A percentile compares a stretch with the other conserved stretches of the same genome.
Conservation (phyloP, 192 early-diverging fungal species). For the Linnemannia elongata region DNA sequence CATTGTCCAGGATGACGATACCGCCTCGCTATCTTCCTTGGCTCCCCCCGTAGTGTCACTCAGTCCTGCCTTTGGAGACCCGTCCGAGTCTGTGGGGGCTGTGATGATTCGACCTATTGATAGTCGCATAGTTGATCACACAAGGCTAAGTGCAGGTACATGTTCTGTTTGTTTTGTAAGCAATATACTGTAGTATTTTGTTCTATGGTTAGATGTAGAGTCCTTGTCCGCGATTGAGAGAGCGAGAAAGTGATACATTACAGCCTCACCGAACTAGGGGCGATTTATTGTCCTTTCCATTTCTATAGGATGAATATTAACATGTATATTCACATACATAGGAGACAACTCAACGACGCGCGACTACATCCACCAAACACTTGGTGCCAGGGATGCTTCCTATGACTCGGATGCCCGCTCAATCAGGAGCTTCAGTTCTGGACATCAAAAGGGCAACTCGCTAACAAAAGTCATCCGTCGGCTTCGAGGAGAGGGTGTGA, state of each 20-base stretch:
- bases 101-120: neutral
- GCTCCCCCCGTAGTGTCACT: slow-evolving; percentile 49
- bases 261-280: neutral
- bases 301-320: neutral
- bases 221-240: no score
- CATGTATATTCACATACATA: neutral
- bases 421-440: slow-evolving; percentile 57
- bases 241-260: no score
- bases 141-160: slow-evolving; percentile 34
- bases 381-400: slow-evolving; percentile 33
- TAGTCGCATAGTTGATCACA: slow-evolving; percentile 17
- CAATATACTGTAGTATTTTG: no score
- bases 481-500: slow-evolving; percentile 67
- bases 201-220: neutral
- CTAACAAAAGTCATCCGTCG: slow-evolving; percentile 63
- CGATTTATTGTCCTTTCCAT: no score
- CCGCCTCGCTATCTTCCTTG: slow-evolving; percentile 32
- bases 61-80: slow-evolving; percentile 48
- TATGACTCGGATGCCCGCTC: slow-evolving; percentile 62
- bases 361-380: slow-evolving; percentile 44
- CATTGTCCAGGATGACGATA: slow-evolving; percentile 40
- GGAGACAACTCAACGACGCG: slow-evolving; percentile 34
- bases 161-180: no score
- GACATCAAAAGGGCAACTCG: slow-evolving; percentile 63
- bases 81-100: neutral